Evolutionary conservation across 305 asterid genomes (phyloP).

Genomic region (Striga hermonthica): DNA sequence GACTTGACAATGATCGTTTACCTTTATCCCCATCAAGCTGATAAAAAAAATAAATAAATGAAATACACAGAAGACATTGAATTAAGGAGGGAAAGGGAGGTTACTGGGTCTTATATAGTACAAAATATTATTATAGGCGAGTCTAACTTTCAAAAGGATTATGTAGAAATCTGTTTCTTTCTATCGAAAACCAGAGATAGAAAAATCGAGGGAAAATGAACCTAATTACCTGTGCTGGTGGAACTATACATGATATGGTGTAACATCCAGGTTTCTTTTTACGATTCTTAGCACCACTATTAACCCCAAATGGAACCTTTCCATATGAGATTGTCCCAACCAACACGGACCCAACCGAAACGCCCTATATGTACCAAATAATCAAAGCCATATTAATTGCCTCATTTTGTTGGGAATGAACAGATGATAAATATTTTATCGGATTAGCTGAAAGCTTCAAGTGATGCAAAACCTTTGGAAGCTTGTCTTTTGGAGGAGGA

Average conservation of each 20-base stretch:
- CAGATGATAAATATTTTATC: slow-evolving; percentile 16
- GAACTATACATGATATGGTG: slow-evolving; percentile 69
- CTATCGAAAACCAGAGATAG: slow-evolving; percentile 8
- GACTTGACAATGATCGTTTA: slow-evolving; percentile 50
- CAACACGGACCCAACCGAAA: slow-evolving; percentile 76
- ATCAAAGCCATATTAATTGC: slow-evolving; percentile 15
- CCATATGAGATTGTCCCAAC: slow-evolving; percentile 83
- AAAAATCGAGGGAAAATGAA: slow-evolving; percentile 28
- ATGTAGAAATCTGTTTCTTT: slow-evolving; percentile 2
- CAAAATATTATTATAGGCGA: slow-evolving; percentile 17
- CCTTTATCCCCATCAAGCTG: slow-evolving; percentile 83
- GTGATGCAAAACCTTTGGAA: slow-evolving; percentile 70
- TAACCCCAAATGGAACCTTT: slow-evolving; percentile 55
- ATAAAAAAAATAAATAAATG: slow-evolving; percentile 5
- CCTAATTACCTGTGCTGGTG: slow-evolving; percentile 67
- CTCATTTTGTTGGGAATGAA: slow-evolving; percentile 23
- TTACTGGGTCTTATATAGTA: too few relatives aligned
- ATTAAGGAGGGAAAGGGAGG: too few relatives aligned
- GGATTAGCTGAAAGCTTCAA: slow-evolving; percentile 27
- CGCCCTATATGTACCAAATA: slow-evolving; percentile 47
- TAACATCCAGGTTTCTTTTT: slow-evolving; percentile 68
- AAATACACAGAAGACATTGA: too few relatives aligned
- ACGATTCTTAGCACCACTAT: slow-evolving; percentile 53
- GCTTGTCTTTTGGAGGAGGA: slow-evolving; percentile 87
- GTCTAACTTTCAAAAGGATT: slow-evolving; percentile 12